Evolutionary conservation across 345 rosid genomes (phyloP).

Genomic region (Corchorus capsularis): DNA sequence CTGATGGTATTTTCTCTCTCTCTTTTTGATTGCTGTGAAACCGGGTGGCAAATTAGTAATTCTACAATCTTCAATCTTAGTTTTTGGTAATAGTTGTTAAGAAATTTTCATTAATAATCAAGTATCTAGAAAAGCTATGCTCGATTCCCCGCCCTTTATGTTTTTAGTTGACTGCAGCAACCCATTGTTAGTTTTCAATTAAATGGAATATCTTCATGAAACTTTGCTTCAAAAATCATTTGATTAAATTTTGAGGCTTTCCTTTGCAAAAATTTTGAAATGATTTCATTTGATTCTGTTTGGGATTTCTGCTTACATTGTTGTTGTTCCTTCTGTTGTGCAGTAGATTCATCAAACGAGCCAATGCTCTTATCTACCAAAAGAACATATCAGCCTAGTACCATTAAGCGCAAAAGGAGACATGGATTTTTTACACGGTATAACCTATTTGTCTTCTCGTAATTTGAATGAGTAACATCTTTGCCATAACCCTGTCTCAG

Average conservation of each 20-base stretch:
- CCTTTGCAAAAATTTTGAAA: background rate
- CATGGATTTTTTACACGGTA: constrained; percentile 97
- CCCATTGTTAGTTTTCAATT: background rate
- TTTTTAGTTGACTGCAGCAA: background rate
- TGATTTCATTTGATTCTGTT: background rate
- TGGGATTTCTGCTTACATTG: background rate
- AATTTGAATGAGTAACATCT: background rate
- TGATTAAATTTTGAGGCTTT: background rate
- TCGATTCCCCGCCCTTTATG: background rate
- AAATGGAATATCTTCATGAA: background rate
- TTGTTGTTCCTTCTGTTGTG: constrained; percentile 24
- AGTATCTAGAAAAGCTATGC: too few relatives aligned
- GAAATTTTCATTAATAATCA: background rate
- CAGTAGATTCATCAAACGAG: constrained; percentile 69
- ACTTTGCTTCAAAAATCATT: background rate
- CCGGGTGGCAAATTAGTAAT: background rate
- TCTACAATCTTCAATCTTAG: background rate
- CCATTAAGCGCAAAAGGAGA: constrained; percentile 77
- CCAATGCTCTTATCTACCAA: constrained; percentile 77
- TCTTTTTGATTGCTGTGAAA: constrained; percentile 4
- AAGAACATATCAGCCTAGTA: constrained; percentile 91
- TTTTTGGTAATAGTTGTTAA: background rate
- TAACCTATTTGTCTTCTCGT: constrained; percentile 13
- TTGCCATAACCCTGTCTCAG: background rate
- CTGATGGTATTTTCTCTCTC: constrained; percentile 57